Percentiles rank a stretch among this genome's conserved stretches.
Evolutionary conservation across 805 yeast species (phyloP).

Genomic region (Clavispora santaluciae): DNA sequence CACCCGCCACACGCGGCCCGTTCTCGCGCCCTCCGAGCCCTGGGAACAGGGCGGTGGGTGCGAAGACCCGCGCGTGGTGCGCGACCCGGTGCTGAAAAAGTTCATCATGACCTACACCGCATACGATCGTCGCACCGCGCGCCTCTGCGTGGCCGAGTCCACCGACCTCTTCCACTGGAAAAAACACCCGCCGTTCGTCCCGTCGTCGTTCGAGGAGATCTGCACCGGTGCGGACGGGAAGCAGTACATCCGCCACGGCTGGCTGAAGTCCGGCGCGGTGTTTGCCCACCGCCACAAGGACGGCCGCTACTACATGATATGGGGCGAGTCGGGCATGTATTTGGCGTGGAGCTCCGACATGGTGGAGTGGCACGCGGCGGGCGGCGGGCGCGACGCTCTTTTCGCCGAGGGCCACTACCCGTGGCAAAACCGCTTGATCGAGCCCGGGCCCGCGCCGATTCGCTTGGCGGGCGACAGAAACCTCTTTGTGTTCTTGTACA

Average conservation of each 20-base stretch:
- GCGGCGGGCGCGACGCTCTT: conserved; percentile 12
- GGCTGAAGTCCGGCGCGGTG: conserved; percentile 42
- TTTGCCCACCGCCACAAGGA: conserved; percentile 27
- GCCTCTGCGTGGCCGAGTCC: conserved; percentile 37
- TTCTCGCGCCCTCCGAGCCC: conserved; percentile 31
- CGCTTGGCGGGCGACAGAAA: conserved; percentile 24
- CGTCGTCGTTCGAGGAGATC: conserved; percentile 28
- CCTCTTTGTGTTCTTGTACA: conserved; percentile 35
- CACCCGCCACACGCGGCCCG: conserved; percentile 25
- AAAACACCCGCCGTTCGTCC: conserved; percentile 33
- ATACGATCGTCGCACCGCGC: conserved; percentile 28
- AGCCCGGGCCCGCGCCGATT: conserved; percentile 41
- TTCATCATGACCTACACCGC: conserved; percentile 40
- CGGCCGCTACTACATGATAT: conserved; percentile 38
- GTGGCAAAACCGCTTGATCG: conserved; percentile 35
- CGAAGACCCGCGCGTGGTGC: conserved; percentile 39
- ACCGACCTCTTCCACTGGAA: conserved; percentile 34
- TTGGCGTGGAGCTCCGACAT: conserved; percentile 33
- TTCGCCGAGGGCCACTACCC: conserved; percentile 26
- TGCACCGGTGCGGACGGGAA: conserved; percentile 21
- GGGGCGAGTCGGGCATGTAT: conserved; percentile 39
- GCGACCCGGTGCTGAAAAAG: conserved; percentile 30
- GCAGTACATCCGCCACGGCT: conserved; percentile 24
- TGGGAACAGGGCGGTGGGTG: conserved; percentile 40
- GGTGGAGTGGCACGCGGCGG: conserved; percentile 26